Base-by-base conservation (phyloP, 2,329 filamentous ascomycete species). In the Sphaerostilbella broomeana region DNA sequence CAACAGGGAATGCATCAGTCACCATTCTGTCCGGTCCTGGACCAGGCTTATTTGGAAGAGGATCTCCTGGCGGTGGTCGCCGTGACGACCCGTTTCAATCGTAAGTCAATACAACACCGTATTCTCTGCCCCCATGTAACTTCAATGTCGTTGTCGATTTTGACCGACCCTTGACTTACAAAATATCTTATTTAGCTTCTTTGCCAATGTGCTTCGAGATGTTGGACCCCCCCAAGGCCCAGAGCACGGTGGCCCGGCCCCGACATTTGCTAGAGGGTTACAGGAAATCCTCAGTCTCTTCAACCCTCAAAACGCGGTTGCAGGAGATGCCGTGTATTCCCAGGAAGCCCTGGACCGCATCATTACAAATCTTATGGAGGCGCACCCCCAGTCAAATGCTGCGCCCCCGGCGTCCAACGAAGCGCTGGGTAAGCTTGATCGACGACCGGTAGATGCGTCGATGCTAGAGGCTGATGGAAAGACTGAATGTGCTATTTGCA, bases 401-500 rank as follows among this genome's bases (percentile, higher is more conserved):
- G 84, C 88, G 0, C 84, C 86, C 0, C 89, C 90, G 3, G 90
- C 90, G 7, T 73, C 86, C 0, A 73, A 81, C 44, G 73, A 75
- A 31, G 85, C 86, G 0, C 89, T 98, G 39, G 72, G 75, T 18
- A 72, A 75, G 4, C 66, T 98, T 5, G 77, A 86, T 7, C 83
- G 81, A 51, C 83, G 81, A 49, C 75, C 75, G 29, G 68, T 92
- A 2, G 77, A 86, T 35, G 67, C 74, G 42, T 73, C 81, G 28
- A 81, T 94, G 74, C 68, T 94, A 5, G 73, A 70, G 1, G 57
- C 66, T 0, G 75, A 79, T 38, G 75, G 73, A 6, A 85, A 83
- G 42, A 82, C 79, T 28, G 89, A 95, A 55, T 98, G 92, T 60
- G 89, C 86, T 24, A 95, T 98, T 43, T 98, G 92, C 62, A 94